Evolutionary conservation across 257 asterid species (phyloP).

Genomic region (Solanum gandarillasii): DNA sequence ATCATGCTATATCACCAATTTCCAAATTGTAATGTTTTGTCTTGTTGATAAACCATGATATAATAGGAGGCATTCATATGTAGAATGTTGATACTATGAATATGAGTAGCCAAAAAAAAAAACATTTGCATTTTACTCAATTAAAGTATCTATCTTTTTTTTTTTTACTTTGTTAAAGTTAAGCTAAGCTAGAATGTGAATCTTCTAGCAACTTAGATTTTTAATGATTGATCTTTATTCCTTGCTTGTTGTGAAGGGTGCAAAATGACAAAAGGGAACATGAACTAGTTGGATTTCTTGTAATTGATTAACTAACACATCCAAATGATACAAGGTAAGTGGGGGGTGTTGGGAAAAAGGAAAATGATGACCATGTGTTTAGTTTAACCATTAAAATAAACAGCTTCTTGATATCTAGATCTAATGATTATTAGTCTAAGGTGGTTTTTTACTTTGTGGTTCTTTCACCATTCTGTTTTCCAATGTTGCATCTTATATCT

Average conservation of each 20-base stretch:
- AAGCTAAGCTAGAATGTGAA: not conserved
- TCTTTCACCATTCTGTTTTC: not conserved
- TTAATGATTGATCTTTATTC: slow-evolving; percentile 29
- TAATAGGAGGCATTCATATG: not conserved
- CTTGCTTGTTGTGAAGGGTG: slow-evolving; percentile 31
- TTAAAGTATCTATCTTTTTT: not conserved
- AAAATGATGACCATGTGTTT: slow-evolving; percentile 18
- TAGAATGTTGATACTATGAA: not conserved
- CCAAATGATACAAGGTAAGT: slow-evolving; percentile 4
- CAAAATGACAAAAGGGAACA: slow-evolving; percentile 27
- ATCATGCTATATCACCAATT: slow-evolving; percentile 1
- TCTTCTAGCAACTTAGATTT: not conserved
- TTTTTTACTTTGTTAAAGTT: not conserved
- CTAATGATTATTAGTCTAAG: not conserved
- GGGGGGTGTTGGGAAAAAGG: not conserved
- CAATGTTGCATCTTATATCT: not conserved
- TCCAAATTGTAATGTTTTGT: not conserved
- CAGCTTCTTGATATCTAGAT: not conserved
- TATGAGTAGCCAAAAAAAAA: not conserved
- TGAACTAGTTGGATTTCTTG: slow-evolving; percentile 6
- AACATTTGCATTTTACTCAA: not conserved
- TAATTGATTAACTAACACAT: slow-evolving; percentile 16
- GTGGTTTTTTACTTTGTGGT: slow-evolving; percentile 4
- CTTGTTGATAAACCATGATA: not conserved
- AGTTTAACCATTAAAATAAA: slow-evolving; percentile 2